phyloP scores from a whole-genome alignment of 2,329 filamentous ascomycete species.

The Apiospora phragmitis region DNA sequence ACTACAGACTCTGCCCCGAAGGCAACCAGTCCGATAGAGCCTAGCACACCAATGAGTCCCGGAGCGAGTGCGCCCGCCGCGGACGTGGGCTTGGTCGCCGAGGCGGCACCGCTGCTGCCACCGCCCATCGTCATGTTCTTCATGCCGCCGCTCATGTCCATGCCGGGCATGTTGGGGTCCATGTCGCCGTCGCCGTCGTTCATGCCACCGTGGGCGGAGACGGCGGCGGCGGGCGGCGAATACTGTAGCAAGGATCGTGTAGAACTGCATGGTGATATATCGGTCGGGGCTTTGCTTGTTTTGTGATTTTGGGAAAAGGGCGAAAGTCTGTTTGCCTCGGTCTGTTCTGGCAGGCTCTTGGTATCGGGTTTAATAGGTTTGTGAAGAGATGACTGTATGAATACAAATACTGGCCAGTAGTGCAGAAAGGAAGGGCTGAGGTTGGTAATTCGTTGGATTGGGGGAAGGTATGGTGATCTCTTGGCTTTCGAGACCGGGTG shows the following conservation, averaged over 20 bases:
- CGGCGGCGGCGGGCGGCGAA: not conserved
- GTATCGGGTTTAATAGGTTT: not conserved
- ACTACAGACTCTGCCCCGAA: not conserved
- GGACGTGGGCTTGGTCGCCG: not conserved
- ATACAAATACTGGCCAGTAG: not conserved
- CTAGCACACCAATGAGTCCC: not conserved
- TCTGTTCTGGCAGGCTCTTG: too few species aligned
- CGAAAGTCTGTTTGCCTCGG: not conserved
- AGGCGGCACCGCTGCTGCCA: not conserved
- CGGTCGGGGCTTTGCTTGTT: not conserved
- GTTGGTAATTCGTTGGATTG: not conserved
- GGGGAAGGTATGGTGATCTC: not conserved
- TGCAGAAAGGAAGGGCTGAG: not conserved
- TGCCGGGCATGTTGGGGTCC: not conserved
- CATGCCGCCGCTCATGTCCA: conserved; percentile 3
- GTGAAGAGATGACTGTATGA: not conserved
- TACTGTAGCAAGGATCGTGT: not conserved
- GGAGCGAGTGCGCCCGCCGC: not conserved
- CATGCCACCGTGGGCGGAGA: not conserved
- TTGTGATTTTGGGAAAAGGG: not conserved
- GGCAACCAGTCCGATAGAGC: not conserved
- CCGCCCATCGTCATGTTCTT: not conserved
- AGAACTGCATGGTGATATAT: not conserved
- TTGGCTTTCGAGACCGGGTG: not conserved
- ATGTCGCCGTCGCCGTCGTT: not conserved